Conservation (phyloP, 768 basidiomycete genomes). For the Hericium rajendrae region DNA sequence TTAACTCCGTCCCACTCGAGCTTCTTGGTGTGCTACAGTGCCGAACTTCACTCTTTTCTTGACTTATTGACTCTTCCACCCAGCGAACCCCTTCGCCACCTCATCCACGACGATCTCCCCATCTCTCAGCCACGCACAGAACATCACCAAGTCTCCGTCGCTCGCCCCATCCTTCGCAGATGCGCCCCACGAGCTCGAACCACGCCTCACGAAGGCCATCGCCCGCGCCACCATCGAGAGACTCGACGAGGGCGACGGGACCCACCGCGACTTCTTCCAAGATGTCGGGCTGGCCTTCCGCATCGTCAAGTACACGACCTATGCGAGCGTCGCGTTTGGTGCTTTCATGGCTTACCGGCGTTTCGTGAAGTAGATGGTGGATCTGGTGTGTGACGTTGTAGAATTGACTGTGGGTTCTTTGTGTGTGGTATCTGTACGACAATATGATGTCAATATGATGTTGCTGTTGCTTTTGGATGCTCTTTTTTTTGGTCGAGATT, state of each 20-base stretch:
- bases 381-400: not conserved
- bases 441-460: not conserved
- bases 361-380: not conserved
- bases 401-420: not conserved
- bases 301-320: not conserved
- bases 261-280: slow-evolving; percentile 1
- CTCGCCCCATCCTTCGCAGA: not conserved
- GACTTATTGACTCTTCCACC: not conserved
- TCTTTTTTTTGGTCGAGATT: no score
- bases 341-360: not conserved
- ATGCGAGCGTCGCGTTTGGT: not conserved
- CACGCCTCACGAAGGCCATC: not conserved
- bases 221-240: not conserved
- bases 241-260: not conserved
- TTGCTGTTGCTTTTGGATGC: no score
- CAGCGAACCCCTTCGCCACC: not conserved
- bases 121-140: not conserved
- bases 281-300: not conserved
- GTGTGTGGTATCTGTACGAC: no score
- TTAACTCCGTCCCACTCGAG: not conserved
- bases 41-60: not conserved
- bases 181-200: not conserved
- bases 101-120: not conserved
- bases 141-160: not conserved
- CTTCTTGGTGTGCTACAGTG: not conserved